Evolutionary conservation across 2,329 filamentous ascomycete species (phyloP), one percentile per base, ranked within the genome.

Genomic region (Colletotrichum sp.): DNA sequence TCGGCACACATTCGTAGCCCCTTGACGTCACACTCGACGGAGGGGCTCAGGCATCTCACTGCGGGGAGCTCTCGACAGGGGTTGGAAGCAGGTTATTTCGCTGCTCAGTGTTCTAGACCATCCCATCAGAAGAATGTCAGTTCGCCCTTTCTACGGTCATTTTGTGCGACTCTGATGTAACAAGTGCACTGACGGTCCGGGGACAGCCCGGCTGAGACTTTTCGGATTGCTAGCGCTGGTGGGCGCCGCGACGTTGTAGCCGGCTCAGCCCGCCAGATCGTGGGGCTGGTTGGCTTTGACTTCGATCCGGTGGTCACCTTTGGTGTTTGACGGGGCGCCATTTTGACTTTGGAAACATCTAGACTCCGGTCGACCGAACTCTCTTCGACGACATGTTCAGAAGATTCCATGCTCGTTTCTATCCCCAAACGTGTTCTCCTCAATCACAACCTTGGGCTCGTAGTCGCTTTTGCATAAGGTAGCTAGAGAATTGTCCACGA

Each of bases 1-100:
- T 65, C 59, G 49, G 57, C 39, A 26, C 16, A 6, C 21, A 26
- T 34, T 34, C 59, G 57, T 21, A 26, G 59, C n/a, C 64, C 55
- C 74, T 76, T 76, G 74, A 76, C 74, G 74, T 76, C 74, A 76
- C 71, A 71, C 65, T 70, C 72, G 69, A 32, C 52, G 36, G 49
- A 63, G 69, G 66, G 57, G 70, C 36, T 36, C 32, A 36, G 57
- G 44, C 39, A 57, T 18, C 55, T 62, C 24, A n/a, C 26, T 76
- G 73, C 73, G 74, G 74, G 70, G 57, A 62, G 15, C n/a, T 59
- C n/a, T 15, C 26, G 24, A 69, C 70, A 76, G 70, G 74, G 74
- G 64, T 76, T 13, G 59, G 63, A 73, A 76, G 72, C 74, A 74
- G 74, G 74, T 73, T 76, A 73, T 67, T 74, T 72, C 57, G 15